Conservation (phyloP, 192 early-diverging fungal genomes). For the Coemansia sp. region DNA sequence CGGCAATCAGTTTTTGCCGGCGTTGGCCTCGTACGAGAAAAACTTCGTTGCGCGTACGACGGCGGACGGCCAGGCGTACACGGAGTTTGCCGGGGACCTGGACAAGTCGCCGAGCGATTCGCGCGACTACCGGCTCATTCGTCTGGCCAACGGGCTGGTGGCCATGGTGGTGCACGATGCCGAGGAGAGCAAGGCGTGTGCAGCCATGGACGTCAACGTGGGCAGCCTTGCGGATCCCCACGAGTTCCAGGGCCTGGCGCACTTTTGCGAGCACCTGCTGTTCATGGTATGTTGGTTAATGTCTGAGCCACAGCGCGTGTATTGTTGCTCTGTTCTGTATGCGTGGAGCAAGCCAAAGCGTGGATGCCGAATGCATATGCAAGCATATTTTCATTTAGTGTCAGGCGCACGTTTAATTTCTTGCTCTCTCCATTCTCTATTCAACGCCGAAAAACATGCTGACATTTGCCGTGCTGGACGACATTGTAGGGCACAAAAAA, state of each 20-base stretch:
- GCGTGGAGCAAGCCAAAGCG: too few species aligned
- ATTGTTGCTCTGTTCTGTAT: neutral
- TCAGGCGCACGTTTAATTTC: too few species aligned
- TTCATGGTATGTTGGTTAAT: constrained; percentile 53
- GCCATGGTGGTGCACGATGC: constrained; percentile 59
- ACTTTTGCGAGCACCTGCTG: constrained; percentile 76
- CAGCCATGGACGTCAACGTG: constrained; percentile 65
- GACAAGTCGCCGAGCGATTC: constrained; percentile 61
- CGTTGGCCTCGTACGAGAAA: constrained; percentile 21
- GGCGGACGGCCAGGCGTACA: constrained; percentile 10
- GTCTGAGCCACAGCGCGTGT: too few species aligned
- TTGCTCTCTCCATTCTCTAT: too few species aligned
- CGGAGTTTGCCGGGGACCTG: constrained; percentile 35
- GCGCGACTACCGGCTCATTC: constrained; percentile 59
- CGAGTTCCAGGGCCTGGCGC: constrained; percentile 67
- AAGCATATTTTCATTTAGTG: neutral
- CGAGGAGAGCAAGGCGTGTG: constrained; percentile 62
- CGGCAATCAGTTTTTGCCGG: constrained; percentile 30
- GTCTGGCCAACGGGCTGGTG: constrained; percentile 58
- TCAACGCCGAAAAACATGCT: neutral
- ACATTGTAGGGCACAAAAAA: constrained; percentile 57
- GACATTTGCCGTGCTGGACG: too few species aligned
- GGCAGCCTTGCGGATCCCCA: constrained; percentile 67
- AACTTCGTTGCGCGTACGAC: constrained; percentile 28
- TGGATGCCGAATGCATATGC: neutral